phyloP scores from a whole-genome alignment of 352 stramenopile genomes.

The Phytophthora foliorum region DNA sequence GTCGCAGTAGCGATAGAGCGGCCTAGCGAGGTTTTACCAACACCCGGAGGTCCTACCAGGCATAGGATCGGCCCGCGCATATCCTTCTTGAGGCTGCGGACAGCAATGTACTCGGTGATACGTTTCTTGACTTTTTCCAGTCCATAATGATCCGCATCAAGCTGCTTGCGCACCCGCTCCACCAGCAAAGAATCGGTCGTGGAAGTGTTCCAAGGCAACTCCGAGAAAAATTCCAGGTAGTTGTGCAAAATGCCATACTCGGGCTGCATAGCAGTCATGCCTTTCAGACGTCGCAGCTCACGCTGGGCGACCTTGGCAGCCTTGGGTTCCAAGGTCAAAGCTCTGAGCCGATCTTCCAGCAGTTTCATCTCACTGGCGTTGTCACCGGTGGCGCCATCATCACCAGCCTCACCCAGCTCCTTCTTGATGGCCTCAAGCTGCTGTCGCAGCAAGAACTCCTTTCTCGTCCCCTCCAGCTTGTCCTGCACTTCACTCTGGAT shows the following conservation, averaged over 20 bases:
- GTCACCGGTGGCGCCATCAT: conserved; percentile 48
- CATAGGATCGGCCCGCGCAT: conserved; percentile 92
- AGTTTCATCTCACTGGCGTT: conserved; percentile 59
- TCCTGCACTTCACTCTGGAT: conserved; percentile 79
- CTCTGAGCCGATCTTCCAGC: conserved; percentile 68
- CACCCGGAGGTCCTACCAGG: conserved; percentile 85
- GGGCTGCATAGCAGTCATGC: conserved; percentile 79
- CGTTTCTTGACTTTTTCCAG: conserved; percentile 89
- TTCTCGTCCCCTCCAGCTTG: conserved; percentile 73
- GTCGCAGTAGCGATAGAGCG: conserved; percentile 84
- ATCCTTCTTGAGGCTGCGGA: conserved; percentile 81
- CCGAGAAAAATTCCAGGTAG: conserved; percentile 85
- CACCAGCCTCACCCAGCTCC: conserved; percentile 90
- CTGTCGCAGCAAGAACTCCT: conserved; percentile 97
- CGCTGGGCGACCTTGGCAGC: conserved; percentile 68
- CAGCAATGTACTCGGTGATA: conserved; percentile 90
- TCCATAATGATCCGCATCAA: conserved; percentile 85
- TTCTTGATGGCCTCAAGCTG: conserved; percentile 99
- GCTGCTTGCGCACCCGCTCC: conserved; percentile 62
- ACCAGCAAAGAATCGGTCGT: conserved; percentile 70
- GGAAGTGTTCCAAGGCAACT: conserved; percentile 71
- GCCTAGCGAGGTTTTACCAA: conserved; percentile 87
- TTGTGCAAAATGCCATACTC: conserved; percentile 86
- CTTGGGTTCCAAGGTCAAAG: conserved; percentile 59
- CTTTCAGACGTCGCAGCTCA: conserved; percentile 75